Evolutionary conservation across 139 green algal genomes (phyloP), one percentile per base, ranked within the genome.

Genomic region (Chlorella sp.): DNA sequence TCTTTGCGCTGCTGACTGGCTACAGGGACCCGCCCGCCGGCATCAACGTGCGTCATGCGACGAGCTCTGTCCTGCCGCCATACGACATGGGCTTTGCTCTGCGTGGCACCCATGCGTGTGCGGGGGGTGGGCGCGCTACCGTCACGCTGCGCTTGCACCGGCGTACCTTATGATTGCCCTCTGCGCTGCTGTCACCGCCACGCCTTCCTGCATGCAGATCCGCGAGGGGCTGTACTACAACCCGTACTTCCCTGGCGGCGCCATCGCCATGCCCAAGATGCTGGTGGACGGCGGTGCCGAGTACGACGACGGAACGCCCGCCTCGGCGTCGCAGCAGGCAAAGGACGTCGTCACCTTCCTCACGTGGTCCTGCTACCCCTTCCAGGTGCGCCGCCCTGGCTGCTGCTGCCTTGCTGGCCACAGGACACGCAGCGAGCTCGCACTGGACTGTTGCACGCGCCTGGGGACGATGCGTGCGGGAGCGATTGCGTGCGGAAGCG

Each of bases 211-310:
- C 36, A 5, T 35, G 14, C 78, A 92, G 85, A 77, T 98, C n/a
- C 84, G 94, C 30, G 93, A 99, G 87, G 96, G 96, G 26, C 88
- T 99, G 74, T 89, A 99, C 85, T 99, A 99, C 88, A 99, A 99
- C 88, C 96, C 96, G 20, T 99, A 99, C 89, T 99, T 99, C 86
- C 92, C 93, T 31, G 96, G 96, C 32, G 96, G 96, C 49, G 92
- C 95, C 70, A 99, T 99, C 70, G 96, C 96, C 72, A 99, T 99
- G 96, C 96, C 96, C 51, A 87, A 80, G 70, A 98, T 98, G 96
- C 87, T 99, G 30, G 92, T 88, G 35, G 96, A 99, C 80, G 96
- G 88, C 30, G 95, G 93, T 33, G 88, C 95, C 32, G 96, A 99
- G 86, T 99, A 99, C 72, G 96, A 99, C 61, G 96, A 99, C 70